A percentile compares a stretch with the other conserved stretches of the same genome.
These are phyloP conservation scores for Lactarius sanguifluus DNA, from an alignment of 768 basidiomycete species.

Conservation along the genomic window DNA sequence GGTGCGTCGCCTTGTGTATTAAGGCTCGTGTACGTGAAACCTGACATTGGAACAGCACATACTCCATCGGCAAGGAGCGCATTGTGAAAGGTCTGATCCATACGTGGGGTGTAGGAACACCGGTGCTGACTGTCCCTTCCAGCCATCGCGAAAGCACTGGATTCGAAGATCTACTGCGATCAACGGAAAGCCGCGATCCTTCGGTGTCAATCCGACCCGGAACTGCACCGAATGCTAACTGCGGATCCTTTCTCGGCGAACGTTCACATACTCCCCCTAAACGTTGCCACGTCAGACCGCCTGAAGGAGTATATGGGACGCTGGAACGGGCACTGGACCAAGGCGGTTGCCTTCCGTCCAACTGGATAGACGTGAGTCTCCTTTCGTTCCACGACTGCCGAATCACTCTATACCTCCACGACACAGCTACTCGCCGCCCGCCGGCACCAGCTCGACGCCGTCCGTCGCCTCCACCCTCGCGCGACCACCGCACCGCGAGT, in stretches of 20 bases:
- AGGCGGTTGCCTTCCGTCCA: slow-evolving; percentile 81
- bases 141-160: slow-evolving; percentile 5
- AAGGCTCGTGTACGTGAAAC: neutral
- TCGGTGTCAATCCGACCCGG: slow-evolving; percentile 82
- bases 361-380: slow-evolving; percentile 93
- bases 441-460: slow-evolving; percentile 60
- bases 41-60: slow-evolving; percentile 57
- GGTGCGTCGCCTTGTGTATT: slow-evolving; percentile 46
- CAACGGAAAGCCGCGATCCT: slow-evolving; percentile 78
- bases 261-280: slow-evolving; percentile 85
- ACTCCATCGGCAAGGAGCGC: slow-evolving; percentile 96
- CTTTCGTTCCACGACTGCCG: neutral
- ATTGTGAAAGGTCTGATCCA: slow-evolving; percentile 81
- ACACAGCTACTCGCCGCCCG: slow-evolving; percentile 62
- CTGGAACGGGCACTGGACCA: slow-evolving; percentile 68
- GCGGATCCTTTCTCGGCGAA: slow-evolving; percentile 70
- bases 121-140: no score
- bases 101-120: neutral
- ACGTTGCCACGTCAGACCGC: slow-evolving; percentile 70
- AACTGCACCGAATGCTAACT: slow-evolving; percentile 76
- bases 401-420: no score
- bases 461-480: slow-evolving; percentile 69
- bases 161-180: slow-evolving; percentile 88
- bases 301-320: slow-evolving; percentile 75
- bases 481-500: no score